Evolutionary conservation across 495 filamentous ascomycete species (phyloP), one percentile per base, ranked within the genome.

Genomic region (Astrothelium subdiscretum): DNA sequence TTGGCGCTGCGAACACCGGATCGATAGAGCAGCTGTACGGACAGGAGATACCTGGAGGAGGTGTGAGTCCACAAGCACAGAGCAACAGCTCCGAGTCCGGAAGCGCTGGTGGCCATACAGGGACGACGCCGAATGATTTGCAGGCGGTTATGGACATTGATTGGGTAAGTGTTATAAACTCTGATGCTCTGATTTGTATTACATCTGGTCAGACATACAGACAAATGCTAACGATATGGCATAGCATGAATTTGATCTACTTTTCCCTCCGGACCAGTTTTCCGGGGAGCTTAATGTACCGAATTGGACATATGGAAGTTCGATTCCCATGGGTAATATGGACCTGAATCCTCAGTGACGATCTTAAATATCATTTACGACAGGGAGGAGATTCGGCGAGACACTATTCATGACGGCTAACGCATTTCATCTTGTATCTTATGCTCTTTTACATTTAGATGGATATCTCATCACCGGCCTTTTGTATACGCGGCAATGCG

Each of bases 91-190:
- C 59, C 10, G 59, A 31, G 6, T 42, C 26, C 5, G 40, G n/a
- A 24, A 48, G 18, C 24, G 26, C 12, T 6, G 29, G 35, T 44
- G 40, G 27, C 2, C 12, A 15, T 18, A 20, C 27, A 8, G 38
- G 38, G 2, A 8, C 48, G 20, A 15, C 24, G 24, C 59, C 32
- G 6, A 48, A 18, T 31, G 59, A 61, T 61, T 43, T 43, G 32
- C 32, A 61, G 18, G 32, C 42, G 5, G 42, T 70, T 35, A 60
- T 65, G 52, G 67, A 70, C 40, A 64, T 70, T 57, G 67, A 70
- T 59, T 70, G 68, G 68, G 68, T 70, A 63, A 58, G 67, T 59
- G 8, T 26, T 6, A 38, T 48, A 8, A 1, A 31, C 38, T 18
- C 6, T 26, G 2, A 24, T 38, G 22, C n/a, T 18, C 12, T 10